Base-by-base conservation (phyloP, 176 grass and related monocot species). In the Aechmea fasciata region DNA sequence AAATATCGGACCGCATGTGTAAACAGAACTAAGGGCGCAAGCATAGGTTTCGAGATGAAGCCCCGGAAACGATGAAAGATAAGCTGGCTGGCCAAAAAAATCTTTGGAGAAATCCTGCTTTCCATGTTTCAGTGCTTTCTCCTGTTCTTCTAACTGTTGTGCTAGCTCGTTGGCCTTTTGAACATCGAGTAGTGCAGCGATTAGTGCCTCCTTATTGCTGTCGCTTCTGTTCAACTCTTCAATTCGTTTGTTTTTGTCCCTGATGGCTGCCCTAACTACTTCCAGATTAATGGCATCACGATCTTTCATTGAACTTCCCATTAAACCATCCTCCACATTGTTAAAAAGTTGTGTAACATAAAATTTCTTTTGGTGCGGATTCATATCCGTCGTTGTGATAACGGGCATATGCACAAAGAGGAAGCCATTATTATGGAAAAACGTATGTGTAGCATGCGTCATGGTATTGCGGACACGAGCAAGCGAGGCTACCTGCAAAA, bases 1-100 rank as follows among this genome's bases (percentile, higher is more conserved):
- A 78, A 91, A 91, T 33, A 51, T 76, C 0, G 88, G 83, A 50
- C 77, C 75, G 49, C 81, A 72, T 15, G 84, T 67, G 76, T 91
- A 91, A 55, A 91, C 80, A 13, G 70, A 69, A 66, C 83, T 83
- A 50, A 91, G 78, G 9, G 74, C 80, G 24, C 88, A 86, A 23
- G 83, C 78, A 50, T 84, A 83, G 17, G 77, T 79, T 77, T 91
- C 88, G 25, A 91, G 83, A 64, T 91, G 88, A 76, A 83, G 79
- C 13, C 48, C 68, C 11, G 74, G 51, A 17, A 75, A 49, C 11
- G 64, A 54, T 26, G 77, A 73, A 10, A 91, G 79, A 70, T 83
- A 78, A 10, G 66, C 74, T 69, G 77, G 64, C 24, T 73, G 24
- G 26, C 73, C 52, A 75, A 82, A 89, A 73, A 73, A 82, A 51